Evolutionary conservation across 306 rosid genomes (phyloP).

Genomic region (Dicorynia guianensis): DNA sequence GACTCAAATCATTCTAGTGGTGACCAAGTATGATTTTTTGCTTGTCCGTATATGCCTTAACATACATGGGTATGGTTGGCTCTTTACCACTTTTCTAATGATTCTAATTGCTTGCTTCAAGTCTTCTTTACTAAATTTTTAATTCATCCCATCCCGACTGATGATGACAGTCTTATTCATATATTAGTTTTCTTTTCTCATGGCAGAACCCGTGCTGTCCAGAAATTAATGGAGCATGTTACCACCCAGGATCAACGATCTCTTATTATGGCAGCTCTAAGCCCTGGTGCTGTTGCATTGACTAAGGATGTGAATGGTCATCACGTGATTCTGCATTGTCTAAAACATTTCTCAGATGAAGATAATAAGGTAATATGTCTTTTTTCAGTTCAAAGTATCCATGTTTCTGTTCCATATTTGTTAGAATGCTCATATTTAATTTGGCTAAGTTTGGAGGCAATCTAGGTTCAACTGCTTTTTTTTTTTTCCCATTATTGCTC

Average conservation of each 20-base stretch:
- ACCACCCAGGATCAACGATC: conserved; percentile 45
- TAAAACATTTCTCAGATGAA: conserved; percentile 50
- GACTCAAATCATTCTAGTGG: conserved; percentile 44
- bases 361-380: conserved; percentile 52
- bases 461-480: neutral
- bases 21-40: conserved; percentile 16
- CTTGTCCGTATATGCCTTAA: conserved; percentile 50
- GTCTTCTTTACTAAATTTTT: conserved; percentile 3
- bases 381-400: neutral
- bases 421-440: neutral
- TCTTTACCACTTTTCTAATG: neutral
- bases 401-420: neutral
- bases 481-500: neutral
- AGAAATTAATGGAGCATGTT: conserved; percentile 57
- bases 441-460: neutral
- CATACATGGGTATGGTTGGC: conserved; percentile 58
- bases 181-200: neutral
- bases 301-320: conserved; percentile 59
- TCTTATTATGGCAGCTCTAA: conserved; percentile 46
- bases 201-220: conserved; percentile 57
- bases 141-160: neutral
- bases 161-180: neutral
- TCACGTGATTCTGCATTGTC: conserved; percentile 59
- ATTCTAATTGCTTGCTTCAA: neutral
- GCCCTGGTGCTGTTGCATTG: conserved; percentile 48